A percentile compares a stretch with the other conserved stretches of the same genome.
phyloP scores from a whole-genome alignment of 2,329 filamentous ascomycete species.

The Calonectria multiphialidica region DNA sequence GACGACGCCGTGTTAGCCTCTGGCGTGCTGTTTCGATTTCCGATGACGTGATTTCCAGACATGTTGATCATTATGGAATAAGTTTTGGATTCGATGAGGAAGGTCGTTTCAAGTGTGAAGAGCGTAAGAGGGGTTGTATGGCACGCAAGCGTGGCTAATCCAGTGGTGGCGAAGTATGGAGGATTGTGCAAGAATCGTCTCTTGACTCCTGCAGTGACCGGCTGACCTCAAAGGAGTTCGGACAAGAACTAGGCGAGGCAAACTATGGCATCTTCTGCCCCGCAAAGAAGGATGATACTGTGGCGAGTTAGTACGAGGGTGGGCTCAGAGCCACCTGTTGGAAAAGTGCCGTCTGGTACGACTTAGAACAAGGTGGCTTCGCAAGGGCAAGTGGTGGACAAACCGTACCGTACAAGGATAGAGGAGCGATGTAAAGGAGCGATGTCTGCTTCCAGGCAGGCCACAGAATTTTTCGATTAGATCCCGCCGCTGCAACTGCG shows the following conservation, averaged over 20 bases:
- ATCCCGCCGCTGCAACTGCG: conserved; percentile 45
- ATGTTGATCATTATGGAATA: conserved; percentile 65
- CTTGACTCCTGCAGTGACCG: conserved; percentile 81
- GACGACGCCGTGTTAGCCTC: conserved; percentile 87
- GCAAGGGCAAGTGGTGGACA: conserved; percentile 17
- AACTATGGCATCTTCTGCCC: conserved; percentile 50
- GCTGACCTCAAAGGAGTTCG: conserved; percentile 83
- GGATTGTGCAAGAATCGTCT: conserved; percentile 45
- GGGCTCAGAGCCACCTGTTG: conserved; percentile 21
- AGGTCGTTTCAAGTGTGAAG: conserved; percentile 20
- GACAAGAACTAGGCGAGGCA: conserved; percentile 45
- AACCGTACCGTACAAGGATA: conserved; percentile 45
- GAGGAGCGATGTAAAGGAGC: conserved; percentile 46
- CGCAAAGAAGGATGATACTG: conserved; percentile 39
- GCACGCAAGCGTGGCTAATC: conserved; percentile 34
- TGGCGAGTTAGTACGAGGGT: conserved; percentile 34
- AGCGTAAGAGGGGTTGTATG: conserved; percentile 20
- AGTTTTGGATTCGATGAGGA: conserved; percentile 18
- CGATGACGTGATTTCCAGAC: conserved; percentile 77
- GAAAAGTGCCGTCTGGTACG: conserved; percentile 26
- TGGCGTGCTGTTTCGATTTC: conserved; percentile 97
- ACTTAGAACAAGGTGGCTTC: conserved; percentile 30
- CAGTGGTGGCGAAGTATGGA: conserved; percentile 27
- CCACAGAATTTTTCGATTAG: conserved; percentile 43
- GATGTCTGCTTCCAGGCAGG: conserved; percentile 56